Base-by-base conservation (phyloP, 75 land plant species). In the Cupressus sempervirens region DNA sequence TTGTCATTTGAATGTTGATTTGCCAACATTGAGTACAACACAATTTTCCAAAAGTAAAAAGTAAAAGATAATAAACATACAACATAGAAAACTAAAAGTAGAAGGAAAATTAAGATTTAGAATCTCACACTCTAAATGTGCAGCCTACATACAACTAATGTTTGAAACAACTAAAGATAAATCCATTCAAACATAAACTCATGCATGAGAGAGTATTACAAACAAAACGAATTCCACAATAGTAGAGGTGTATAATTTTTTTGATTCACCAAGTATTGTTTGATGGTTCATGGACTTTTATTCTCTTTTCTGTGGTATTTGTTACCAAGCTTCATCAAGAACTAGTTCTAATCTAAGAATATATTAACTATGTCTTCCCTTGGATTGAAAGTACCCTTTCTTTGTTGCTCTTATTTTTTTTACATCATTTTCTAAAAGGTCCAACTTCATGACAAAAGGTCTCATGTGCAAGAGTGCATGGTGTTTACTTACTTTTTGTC, bases 241-340 rank as follows among this genome's bases (percentile, higher is more conserved):
- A 74, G 70, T 62, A 38, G 67, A 38, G n/a, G 35, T 30, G 32
- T 3, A 62, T 8, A 34, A 29, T 1, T 1, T 50, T 72, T n/a
- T 70, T 68, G 80, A 86, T 93, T 90, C 68, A 95, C 99, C 99
- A 97, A 30, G 96, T 89, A 83, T 91, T 89, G 54, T 95, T 94
- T 20, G 90, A 90, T 74, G 90, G 65, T 84, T 92, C 90, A 53
- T 91, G 91, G 83, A 97, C 90, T 87, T 97, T 96, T 18, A 96
- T 93, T 85, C 92, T 90, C 87, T 97, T 97, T 35, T 95, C 93
- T 88, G 94, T 86, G 34, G 99, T 96, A 94, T 96, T 95, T 65
- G n/a, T 91, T 91, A 4, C 96, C 99, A 77, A 97, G 87, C 85
- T 92, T 93, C 86, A 92, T 92, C 85, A 96, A 82, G 84, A 97